Evolutionary conservation across 2,329 filamentous ascomycete genomes (phyloP).

Genomic region (Penicillium corylophilum): DNA sequence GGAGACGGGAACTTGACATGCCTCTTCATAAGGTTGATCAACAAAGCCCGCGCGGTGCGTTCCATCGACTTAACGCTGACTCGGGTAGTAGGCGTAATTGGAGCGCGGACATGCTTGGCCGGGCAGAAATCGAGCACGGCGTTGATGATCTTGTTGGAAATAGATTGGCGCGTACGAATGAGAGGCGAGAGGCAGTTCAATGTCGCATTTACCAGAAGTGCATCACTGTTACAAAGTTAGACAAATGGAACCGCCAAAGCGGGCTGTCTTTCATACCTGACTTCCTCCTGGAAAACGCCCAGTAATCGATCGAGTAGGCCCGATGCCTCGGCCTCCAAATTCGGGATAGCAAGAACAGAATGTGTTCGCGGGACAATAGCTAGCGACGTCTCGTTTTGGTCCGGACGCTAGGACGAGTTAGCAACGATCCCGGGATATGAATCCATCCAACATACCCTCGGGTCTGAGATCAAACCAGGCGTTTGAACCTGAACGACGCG

Average conservation of each 20-base stretch:
- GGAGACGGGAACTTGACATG: conserved; percentile 40
- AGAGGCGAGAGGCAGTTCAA: conserved; percentile 83
- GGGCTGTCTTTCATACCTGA: conserved; percentile 57
- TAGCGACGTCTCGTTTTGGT: conserved; percentile 80
- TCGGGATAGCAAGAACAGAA: conserved; percentile 71
- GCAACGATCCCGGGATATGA: not conserved
- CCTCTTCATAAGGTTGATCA: conserved; percentile 80
- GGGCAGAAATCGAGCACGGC: conserved; percentile 90
- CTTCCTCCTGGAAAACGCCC: conserved; percentile 78
- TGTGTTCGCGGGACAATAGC: conserved; percentile 83
- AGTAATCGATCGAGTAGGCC: conserved; percentile 88
- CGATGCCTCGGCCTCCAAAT: conserved; percentile 87
- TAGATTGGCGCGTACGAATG: conserved; percentile 75
- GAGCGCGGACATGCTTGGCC: conserved; percentile 72
- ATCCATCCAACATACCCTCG: conserved; percentile 62
- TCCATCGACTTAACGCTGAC: conserved; percentile 92
- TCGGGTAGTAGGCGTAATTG: conserved; percentile 74
- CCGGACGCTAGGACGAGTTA: conserved; percentile 55
- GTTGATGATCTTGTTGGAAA: conserved; percentile 81
- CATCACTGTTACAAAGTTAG: conserved; percentile 61
- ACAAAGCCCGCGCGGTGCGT: conserved; percentile 79
- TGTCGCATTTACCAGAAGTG: conserved; percentile 83
- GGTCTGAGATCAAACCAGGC: conserved; percentile 75
- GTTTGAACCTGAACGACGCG: conserved; percentile 90
- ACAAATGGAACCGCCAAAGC: too few relatives aligned